Conservation (phyloP, 1,284 basidiomycete species). For the Moesziomyces sp. region DNA sequence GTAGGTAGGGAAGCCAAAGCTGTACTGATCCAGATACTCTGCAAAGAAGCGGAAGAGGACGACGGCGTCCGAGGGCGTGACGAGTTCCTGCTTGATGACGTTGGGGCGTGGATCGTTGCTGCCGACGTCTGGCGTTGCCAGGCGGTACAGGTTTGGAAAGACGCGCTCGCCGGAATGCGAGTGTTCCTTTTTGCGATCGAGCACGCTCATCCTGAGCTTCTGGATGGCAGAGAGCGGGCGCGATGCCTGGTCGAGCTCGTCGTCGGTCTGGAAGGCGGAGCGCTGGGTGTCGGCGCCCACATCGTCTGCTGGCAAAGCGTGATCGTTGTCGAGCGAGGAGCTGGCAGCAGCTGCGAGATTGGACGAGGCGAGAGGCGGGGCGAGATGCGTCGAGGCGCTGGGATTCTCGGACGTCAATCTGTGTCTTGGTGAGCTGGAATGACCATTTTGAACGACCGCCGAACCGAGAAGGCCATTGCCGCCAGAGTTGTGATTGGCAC, state of each 20-base stretch:
- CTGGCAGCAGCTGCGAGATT: not conserved
- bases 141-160: slow-evolving; percentile 32
- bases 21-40: slow-evolving; percentile 42
- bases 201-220: slow-evolving; percentile 34
- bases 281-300: slow-evolving; percentile 4
- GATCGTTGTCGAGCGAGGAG: slow-evolving; percentile 3
- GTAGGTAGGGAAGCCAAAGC: slow-evolving; percentile 37
- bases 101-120: slow-evolving; percentile 37
- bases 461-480: slow-evolving; percentile 7
- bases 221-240: slow-evolving; percentile 28
- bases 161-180: slow-evolving; percentile 18
- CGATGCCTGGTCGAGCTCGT: slow-evolving; percentile 29
- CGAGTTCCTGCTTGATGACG: slow-evolving; percentile 40
- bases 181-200: slow-evolving; percentile 33
- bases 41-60: slow-evolving; percentile 41
- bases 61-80: slow-evolving; percentile 25
- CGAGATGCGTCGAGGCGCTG: not conserved
- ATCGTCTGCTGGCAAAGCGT: slow-evolving; percentile 12
- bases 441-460: not conserved
- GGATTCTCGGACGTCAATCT: not conserved
- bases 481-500: not conserved
- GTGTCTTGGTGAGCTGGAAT: slow-evolving; percentile 7
- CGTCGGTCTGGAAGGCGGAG: slow-evolving; percentile 21
- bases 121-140: slow-evolving; percentile 30
- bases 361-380: not conserved